These are phyloP conservation scores for Wickerhamomyces xylosicus DNA, from an alignment of 805 yeast genomes.

Conservation along the genomic window DNA sequence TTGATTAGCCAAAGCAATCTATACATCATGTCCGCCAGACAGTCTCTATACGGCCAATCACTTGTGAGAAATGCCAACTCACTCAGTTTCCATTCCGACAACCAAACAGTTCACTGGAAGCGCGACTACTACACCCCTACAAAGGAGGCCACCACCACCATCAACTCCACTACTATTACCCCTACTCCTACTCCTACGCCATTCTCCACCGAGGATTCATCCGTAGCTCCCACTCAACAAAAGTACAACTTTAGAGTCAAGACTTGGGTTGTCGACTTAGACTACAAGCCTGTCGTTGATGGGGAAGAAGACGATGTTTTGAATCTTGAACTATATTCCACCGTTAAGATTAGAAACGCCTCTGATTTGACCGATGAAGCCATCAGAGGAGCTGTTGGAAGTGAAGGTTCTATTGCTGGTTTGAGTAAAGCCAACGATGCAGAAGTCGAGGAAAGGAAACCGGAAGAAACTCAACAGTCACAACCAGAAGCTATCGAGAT, in stretches of 20 bases:
- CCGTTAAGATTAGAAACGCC: conserved; percentile 14
- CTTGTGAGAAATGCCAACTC: conserved; percentile 19
- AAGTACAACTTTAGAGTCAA: conserved; percentile 19
- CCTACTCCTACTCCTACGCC: conserved; percentile 17
- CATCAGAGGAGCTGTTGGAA: conserved; percentile 45
- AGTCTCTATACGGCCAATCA: conserved; percentile 18
- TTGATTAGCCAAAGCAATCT: neutral
- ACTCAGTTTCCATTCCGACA: conserved; percentile 7
- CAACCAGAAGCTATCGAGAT: neutral
- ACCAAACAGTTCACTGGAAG: conserved; percentile 19
- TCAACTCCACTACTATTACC: conserved; percentile 11
- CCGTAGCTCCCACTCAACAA: conserved; percentile 2
- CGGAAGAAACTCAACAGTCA: neutral
- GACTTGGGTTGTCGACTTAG: conserved; percentile 21
- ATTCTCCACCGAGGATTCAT: conserved; percentile 15
- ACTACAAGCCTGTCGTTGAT: conserved; percentile 19
- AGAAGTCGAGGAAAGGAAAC: neutral
- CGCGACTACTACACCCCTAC: conserved; percentile 19
- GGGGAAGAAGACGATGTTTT: conserved; percentile 33
- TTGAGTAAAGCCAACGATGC: conserved; percentile 19
- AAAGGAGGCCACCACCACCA: conserved; percentile 2
- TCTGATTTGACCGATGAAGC: conserved; percentile 33
- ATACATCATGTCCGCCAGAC: conserved; percentile 14
- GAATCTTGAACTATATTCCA: conserved; percentile 29
- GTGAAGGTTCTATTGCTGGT: conserved; percentile 35